A percentile compares a stretch with the other conserved stretches of the same genome.
Conservation (phyloP, 805 yeast genomes). For the Middelhovenomyces tepae region DNA sequence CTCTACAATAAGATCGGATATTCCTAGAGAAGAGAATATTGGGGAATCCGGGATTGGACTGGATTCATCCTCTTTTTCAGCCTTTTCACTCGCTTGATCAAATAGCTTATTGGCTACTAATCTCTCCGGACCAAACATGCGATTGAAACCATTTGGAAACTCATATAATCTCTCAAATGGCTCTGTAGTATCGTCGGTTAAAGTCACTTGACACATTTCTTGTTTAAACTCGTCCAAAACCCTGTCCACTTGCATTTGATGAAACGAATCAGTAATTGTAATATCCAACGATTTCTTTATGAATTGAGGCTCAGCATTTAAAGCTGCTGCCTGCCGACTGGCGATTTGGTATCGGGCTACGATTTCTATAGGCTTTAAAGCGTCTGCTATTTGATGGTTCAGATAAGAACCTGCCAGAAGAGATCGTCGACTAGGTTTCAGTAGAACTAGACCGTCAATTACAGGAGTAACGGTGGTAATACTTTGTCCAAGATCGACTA, state of each 20-base stretch:
- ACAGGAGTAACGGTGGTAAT: background rate
- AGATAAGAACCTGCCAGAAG: slow-evolving; percentile 65
- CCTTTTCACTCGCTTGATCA: slow-evolving; percentile 9
- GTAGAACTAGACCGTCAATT: slow-evolving; percentile 1
- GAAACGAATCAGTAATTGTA: slow-evolving; percentile 38
- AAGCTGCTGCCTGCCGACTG: slow-evolving; percentile 31
- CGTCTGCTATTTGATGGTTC: slow-evolving; percentile 42
- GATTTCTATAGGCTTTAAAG: slow-evolving; percentile 32
- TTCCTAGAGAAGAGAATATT: slow-evolving; percentile 26
- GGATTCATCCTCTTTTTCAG: slow-evolving; percentile 5
- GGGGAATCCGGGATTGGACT: slow-evolving; percentile 3
- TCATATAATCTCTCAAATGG: slow-evolving; percentile 38
- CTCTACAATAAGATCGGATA: slow-evolving; percentile 53
- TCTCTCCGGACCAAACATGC: slow-evolving; percentile 54
- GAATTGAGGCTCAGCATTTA: slow-evolving; percentile 27
- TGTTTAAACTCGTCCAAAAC: slow-evolving; percentile 42
- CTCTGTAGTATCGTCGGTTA: slow-evolving; percentile 34
- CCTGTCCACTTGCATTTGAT: slow-evolving; percentile 44
- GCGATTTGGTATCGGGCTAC: slow-evolving; percentile 44
- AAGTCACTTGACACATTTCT: slow-evolving; percentile 29
- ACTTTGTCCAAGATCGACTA: background rate
- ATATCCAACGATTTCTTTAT: slow-evolving; percentile 23
- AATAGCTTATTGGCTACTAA: slow-evolving; percentile 61
- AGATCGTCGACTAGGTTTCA: slow-evolving; percentile 52
- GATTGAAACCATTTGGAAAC: slow-evolving; percentile 51